Evolutionary conservation across 2,329 filamentous ascomycete genomes (phyloP), one percentile per base, ranked within the genome.

Genomic region (Didymella pomorum): DNA sequence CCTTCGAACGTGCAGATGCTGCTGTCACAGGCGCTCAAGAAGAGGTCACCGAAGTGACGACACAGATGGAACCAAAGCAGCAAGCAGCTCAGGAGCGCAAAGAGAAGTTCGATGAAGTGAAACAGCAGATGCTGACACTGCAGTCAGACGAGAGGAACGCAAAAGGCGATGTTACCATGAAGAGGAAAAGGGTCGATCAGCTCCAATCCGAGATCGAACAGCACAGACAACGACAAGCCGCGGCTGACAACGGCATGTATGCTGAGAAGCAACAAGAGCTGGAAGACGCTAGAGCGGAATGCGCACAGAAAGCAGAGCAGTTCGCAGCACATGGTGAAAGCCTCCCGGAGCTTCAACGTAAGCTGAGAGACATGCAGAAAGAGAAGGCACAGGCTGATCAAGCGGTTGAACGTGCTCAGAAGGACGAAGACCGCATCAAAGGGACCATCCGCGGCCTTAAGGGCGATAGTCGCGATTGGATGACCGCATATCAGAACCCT

Each of bases 231-330:
- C 87, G 88, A 4, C 82, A 97, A 37, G 74, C 74, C 16, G 76
- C 75, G 51, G 84, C 86, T 2, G 89, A 90, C 66, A 91, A 92
- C 35, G 90, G 89, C 25, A 86, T 85, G 23, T 86, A 90, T 69
- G 81, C 85, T 9, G 80, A 83, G 62, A 91, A 87, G 68, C 76
- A 86, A 33, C 78, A 79, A 18, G 83, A 89, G 67, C 80, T 90
- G 3, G 81, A 87, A 21, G 79, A 85, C 18, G 86, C 87, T 12
- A 85, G 87, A 67, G 71, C 81, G 23, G 76, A 77, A 45, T 79
- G 81, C 6, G 72, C 79, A 28, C 76, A 81, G 31, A 82, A 86
- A 4, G 77, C 76, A 56, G 66, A 69, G 18, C 73, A 71, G 44
- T 76, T 79, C n/a, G 63, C 79, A 11, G 71, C 77, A 12, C 82